A percentile compares a stretch with the other conserved stretches of the same genome.
phyloP scores from a whole-genome alignment of 2,329 filamentous ascomycete genomes.

The Colletotrichum liriopes region DNA sequence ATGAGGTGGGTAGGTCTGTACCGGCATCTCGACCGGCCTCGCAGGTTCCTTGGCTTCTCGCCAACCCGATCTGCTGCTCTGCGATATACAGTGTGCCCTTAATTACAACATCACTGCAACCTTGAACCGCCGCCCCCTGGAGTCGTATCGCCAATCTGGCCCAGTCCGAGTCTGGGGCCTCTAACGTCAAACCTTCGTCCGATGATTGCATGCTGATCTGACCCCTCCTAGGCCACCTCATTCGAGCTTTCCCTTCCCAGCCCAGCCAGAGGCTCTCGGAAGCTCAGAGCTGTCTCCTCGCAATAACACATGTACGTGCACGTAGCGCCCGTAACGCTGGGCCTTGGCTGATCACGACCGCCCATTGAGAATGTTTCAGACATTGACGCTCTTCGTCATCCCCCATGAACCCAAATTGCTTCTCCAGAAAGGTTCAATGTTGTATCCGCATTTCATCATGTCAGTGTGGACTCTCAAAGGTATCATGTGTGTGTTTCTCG shows the following conservation, averaged over 20 bases:
- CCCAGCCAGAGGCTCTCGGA: not conserved
- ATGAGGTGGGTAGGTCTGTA: conserved; percentile 3
- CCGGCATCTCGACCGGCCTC: not conserved
- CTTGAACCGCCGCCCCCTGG: conserved; percentile 13
- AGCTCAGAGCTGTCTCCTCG: conserved; percentile 12
- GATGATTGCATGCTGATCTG: conserved; percentile 34
- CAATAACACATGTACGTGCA: not conserved
- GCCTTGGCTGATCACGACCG: conserved; percentile 27
- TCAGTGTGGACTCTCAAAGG: not conserved
- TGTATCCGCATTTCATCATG: conserved; percentile 5
- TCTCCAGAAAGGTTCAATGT: conserved; percentile 4
- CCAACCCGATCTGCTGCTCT: not conserved
- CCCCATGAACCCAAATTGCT: conserved; percentile 29
- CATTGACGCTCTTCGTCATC: conserved; percentile 31
- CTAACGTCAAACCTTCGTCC: conserved; percentile 35
- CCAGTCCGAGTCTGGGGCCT: conserved; percentile 21
- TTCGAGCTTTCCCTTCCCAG: conserved; percentile 4
- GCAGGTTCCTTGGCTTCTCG: not conserved
- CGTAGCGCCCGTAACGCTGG: conserved; percentile 30
- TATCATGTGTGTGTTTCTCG: not conserved
- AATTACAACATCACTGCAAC: conserved; percentile 5
- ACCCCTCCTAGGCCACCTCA: conserved; percentile 27
- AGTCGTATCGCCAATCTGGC: conserved; percentile 16
- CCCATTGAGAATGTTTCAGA: conserved; percentile 36
- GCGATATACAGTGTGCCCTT: not conserved